Evolutionary conservation across 306 rosid species (phyloP).

Genomic region (Boehmeria nivea): DNA sequence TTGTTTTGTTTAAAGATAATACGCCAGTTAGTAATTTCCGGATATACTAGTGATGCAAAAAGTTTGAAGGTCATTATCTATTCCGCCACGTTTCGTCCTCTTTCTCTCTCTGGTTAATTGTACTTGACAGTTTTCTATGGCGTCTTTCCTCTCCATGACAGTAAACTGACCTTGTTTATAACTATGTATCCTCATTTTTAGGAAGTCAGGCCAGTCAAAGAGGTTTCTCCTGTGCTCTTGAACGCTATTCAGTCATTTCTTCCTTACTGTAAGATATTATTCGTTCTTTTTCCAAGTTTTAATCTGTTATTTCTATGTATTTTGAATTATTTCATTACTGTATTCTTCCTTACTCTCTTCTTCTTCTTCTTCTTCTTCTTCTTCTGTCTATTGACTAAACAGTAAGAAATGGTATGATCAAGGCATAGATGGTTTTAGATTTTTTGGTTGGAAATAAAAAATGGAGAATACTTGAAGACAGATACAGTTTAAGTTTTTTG

Average conservation of each 20-base stretch:
- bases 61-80: slow-evolving; percentile 62
- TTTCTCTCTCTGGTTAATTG: neutral
- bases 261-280: slow-evolving; percentile 73
- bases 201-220: slow-evolving; percentile 91
- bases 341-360: too few species aligned
- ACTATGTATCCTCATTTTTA: slow-evolving; percentile 26
- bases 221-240: slow-evolving; percentile 78
- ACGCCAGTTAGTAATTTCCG: slow-evolving; percentile 73
- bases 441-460: too few species aligned
- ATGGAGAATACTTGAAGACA: too few species aligned
- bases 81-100: slow-evolving; percentile 10
- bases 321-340: too few species aligned
- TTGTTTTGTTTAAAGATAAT: slow-evolving; percentile 81
- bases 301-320: too few species aligned
- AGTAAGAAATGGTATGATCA: too few species aligned
- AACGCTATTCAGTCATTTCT: slow-evolving; percentile 84
- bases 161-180: neutral
- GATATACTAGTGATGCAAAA: slow-evolving; percentile 88
- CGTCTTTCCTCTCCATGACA: neutral
- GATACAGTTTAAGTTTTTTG: too few species aligned
- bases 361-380: too few species aligned
- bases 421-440: too few species aligned
- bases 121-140: neutral
- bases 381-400: too few species aligned
- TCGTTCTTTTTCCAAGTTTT: neutral